Percentiles rank a stretch among this genome's conserved stretches.
These are phyloP conservation scores for Diophrys sp. DNA, from an alignment of 73 alveolate species.

Conservation along the genomic window DNA sequence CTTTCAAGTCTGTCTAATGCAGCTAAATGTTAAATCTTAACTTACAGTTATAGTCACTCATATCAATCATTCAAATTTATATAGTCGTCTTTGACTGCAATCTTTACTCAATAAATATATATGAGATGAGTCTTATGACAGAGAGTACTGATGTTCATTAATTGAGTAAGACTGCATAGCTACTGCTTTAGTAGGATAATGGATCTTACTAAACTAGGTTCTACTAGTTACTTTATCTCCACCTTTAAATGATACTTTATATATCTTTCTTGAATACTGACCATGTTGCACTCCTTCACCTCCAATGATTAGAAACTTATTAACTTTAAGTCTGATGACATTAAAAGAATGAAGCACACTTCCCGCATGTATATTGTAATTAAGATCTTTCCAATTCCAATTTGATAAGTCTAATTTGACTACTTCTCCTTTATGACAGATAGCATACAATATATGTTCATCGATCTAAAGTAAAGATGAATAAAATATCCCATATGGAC, in stretches of 20 bases:
- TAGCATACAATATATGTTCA: not conserved
- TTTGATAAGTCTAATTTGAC: not conserved
- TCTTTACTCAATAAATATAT: not conserved
- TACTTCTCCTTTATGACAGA: not conserved
- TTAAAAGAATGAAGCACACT: not conserved
- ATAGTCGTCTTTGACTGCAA: too few relatives aligned
- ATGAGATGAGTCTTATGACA: not conserved
- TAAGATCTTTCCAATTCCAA: too few relatives aligned
- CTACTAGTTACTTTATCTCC: not conserved
- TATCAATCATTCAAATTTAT: too few relatives aligned
- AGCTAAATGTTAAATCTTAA: too few relatives aligned
- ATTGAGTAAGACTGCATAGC: not conserved
- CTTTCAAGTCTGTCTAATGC: not conserved
- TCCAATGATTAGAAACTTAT: not conserved
- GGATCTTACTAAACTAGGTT: not conserved
- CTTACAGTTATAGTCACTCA: too few relatives aligned
- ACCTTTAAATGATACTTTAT: not conserved
- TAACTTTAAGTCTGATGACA: not conserved
- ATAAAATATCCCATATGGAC: not conserved
- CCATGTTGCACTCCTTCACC: not conserved
- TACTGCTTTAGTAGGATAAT: not conserved
- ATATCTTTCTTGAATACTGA: not conserved
- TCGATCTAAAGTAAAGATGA: not conserved
- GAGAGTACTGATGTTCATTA: too few relatives aligned
- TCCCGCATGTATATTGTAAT: too few relatives aligned